These are phyloP conservation scores for Xylaria curta DNA, from an alignment of 495 filamentous ascomycete species.

Conservation along the genomic window DNA sequence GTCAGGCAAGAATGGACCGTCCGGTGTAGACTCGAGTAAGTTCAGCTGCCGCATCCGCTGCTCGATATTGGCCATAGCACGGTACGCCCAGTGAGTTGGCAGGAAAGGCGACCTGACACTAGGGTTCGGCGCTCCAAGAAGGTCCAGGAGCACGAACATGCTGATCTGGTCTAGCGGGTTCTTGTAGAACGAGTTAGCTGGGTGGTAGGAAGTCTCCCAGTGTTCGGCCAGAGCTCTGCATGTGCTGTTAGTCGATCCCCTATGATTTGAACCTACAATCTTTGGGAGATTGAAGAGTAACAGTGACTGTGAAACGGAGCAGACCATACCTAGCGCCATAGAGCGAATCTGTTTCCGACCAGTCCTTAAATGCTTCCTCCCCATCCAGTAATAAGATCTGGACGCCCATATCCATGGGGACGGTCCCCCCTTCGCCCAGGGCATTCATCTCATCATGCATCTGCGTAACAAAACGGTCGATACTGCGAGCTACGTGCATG, in stretches of 20 bases:
- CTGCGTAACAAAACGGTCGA: constrained; percentile 78
- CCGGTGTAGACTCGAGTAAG: constrained; percentile 46
- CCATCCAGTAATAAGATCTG: constrained; percentile 93
- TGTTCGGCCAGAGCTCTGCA: constrained; percentile 69
- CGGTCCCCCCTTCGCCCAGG: constrained; percentile 56
- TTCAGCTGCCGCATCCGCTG: constrained; percentile 64
- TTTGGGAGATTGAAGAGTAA: neutral
- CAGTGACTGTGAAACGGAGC: constrained; percentile 3
- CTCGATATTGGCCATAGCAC: constrained; percentile 71
- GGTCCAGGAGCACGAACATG: constrained; percentile 90
- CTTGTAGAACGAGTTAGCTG: constrained; percentile 73
- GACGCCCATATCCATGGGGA: constrained; percentile 79
- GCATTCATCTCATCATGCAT: constrained; percentile 79
- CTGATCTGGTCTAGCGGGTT: constrained; percentile 78
- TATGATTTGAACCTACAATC: neutral
- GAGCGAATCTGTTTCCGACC: constrained; percentile 80
- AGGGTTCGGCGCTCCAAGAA: constrained; percentile 77
- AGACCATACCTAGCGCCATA: constrained; percentile 76
- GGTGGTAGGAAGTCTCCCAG: constrained; percentile 72
- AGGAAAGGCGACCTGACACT: constrained; percentile 79
- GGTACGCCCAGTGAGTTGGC: constrained; percentile 94
- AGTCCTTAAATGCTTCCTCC: constrained; percentile 86
- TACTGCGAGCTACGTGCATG: constrained; percentile 79
- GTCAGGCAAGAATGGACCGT: constrained; percentile 55
- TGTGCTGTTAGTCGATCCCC: constrained; percentile 28